Percentiles rank a stretch among this genome's conserved stretches.
phyloP scores from a whole-genome alignment of 805 yeast species.

The Kuraishia cidri region DNA sequence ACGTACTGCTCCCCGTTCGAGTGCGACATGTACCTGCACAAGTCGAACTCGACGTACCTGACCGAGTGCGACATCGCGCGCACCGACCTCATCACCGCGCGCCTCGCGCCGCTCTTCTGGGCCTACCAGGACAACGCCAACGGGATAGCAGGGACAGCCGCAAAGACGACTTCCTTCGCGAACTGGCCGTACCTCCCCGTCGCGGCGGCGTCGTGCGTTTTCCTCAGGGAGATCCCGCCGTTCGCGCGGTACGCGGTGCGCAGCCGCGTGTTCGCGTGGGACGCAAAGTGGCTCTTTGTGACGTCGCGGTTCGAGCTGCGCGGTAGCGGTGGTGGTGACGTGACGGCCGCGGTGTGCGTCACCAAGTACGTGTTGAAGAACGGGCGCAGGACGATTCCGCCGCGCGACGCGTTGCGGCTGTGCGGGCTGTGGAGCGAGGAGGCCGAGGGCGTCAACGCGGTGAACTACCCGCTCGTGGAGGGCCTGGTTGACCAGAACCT shows the following conservation, averaged over 20 bases:
- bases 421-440: slow-evolving; percentile 50
- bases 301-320: slow-evolving; percentile 48
- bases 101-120: slow-evolving; percentile 49
- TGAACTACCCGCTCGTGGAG: slow-evolving; percentile 29
- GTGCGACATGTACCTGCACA: slow-evolving; percentile 81
- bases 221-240: slow-evolving; percentile 66
- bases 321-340: slow-evolving; percentile 16
- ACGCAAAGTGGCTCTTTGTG: slow-evolving; percentile 76
- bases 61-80: slow-evolving; percentile 76
- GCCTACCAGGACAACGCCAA: slow-evolving; percentile 28
- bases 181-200: slow-evolving; percentile 65
- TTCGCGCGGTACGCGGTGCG: slow-evolving; percentile 48
- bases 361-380: slow-evolving; percentile 79
- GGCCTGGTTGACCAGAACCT: slow-evolving; percentile 20
- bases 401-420: slow-evolving; percentile 45
- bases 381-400: slow-evolving; percentile 67
- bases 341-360: slow-evolving; percentile 42
- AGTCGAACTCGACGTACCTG: slow-evolving; percentile 80
- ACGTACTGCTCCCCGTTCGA: slow-evolving; percentile 71
- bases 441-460: slow-evolving; percentile 29
- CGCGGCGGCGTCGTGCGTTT: slow-evolving; percentile 60
- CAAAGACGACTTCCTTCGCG: slow-evolving; percentile 12
- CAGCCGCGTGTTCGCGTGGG: slow-evolving; percentile 71
- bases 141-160: slow-evolving; percentile 18
- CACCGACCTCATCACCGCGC: slow-evolving; percentile 44